A percentile compares a stretch with the other conserved stretches of the same genome.
Conservation (phyloP, 2,329 filamentous ascomycete genomes). For the Nemania serpens region DNA sequence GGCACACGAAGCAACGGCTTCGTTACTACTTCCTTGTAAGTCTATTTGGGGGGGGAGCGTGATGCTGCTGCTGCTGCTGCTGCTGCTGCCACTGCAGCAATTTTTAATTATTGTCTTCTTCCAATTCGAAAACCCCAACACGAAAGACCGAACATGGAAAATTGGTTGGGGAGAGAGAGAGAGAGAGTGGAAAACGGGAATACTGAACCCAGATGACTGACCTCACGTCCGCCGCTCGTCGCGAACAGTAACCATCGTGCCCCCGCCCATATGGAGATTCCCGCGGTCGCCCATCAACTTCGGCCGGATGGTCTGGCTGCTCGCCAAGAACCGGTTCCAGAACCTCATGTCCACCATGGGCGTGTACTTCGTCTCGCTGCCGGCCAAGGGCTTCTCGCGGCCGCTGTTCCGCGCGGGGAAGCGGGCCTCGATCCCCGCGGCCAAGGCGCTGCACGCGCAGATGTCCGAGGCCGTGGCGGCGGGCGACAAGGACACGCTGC, state of each 20-base stretch:
- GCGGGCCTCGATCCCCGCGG: constrained; percentile 53
- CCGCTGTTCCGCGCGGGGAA: constrained; percentile 52
- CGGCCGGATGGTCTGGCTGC: constrained; percentile 32
- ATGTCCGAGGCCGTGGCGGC: constrained; percentile 66
- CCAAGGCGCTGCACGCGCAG: constrained; percentile 62
- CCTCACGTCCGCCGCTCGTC: too few relatives aligned
- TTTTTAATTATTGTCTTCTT: background rate
- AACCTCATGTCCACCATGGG: constrained; percentile 44
- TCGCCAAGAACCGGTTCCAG: constrained; percentile 43
- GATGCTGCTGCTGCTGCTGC: background rate
- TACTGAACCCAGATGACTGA: background rate
- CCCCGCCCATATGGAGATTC: constrained; percentile 38
- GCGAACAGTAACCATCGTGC: constrained; percentile 36
- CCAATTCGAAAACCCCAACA: too few relatives aligned
- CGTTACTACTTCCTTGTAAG: constrained; percentile 33
- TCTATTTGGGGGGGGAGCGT: background rate
- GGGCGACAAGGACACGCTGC: constrained; percentile 58
- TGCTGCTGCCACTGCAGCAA: background rate
- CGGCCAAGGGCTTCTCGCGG: constrained; percentile 44
- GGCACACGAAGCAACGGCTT: constrained; percentile 4
- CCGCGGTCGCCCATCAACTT: constrained; percentile 34
- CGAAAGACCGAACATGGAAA: too few relatives aligned
- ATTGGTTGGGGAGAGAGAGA: too few relatives aligned
- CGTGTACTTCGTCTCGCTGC: constrained; percentile 53
- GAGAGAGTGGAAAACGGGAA: too few relatives aligned